A percentile compares a stretch with the other conserved stretches of the same genome.
These are phyloP conservation scores for Cytospora leucostoma DNA, from an alignment of 2,329 filamentous ascomycete species.

Conservation along the genomic window DNA sequence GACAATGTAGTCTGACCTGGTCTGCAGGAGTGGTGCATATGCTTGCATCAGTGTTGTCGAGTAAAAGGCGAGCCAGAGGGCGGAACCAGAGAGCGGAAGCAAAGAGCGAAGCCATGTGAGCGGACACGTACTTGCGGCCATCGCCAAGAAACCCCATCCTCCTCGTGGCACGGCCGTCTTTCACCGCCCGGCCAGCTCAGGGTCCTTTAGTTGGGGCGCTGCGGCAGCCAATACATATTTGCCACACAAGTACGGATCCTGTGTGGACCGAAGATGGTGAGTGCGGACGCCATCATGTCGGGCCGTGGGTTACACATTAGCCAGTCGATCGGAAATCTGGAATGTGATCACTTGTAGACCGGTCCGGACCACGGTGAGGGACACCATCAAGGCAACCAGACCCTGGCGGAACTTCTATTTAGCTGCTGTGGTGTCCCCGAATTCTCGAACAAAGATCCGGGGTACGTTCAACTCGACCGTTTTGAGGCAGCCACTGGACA, in stretches of 20 bases:
- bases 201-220: slow-evolving; percentile 5
- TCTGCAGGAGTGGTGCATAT: slow-evolving; percentile 5
- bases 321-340: too few relatives aligned
- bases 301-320: too few relatives aligned
- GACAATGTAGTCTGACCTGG: slow-evolving; percentile 11
- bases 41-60: not conserved
- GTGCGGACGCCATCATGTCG: too few relatives aligned
- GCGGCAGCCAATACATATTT: not conserved
- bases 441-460: not conserved
- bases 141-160: slow-evolving; percentile 11
- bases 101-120: not conserved
- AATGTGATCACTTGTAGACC: too few relatives aligned
- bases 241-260: not conserved
- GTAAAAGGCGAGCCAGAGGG: slow-evolving; percentile 7
- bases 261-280: not conserved
- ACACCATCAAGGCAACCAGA: too few relatives aligned
- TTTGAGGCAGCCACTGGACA: not conserved
- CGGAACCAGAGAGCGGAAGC: slow-evolving; percentile 1
- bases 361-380: too few relatives aligned
- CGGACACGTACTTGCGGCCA: slow-evolving; percentile 6
- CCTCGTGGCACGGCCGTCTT: slow-evolving; percentile 4
- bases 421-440: not conserved
- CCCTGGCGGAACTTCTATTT: too few relatives aligned
- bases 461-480: not conserved
- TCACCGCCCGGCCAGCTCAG: not conserved